phyloP scores from a whole-genome alignment of 2,329 filamentous ascomycete genomes.

The Cordyceps cicadae region DNA sequence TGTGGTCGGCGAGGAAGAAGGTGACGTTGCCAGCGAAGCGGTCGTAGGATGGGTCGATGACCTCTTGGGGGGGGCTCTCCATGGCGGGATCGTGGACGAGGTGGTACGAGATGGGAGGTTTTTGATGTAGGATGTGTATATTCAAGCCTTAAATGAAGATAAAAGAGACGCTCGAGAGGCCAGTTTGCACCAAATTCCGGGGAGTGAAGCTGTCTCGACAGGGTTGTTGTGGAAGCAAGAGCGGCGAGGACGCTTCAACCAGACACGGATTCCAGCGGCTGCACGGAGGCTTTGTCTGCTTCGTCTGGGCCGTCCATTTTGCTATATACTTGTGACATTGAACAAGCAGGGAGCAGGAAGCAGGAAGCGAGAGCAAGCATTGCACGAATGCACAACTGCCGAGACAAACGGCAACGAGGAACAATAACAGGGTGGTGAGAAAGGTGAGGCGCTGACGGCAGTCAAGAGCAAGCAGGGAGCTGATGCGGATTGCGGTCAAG shows the following conservation, averaged over 20 bases:
- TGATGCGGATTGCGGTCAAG: no score
- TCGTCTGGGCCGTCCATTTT: not conserved
- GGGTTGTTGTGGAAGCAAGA: no score
- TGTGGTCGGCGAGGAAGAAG: conserved; percentile 26
- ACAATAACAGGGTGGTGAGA: not conserved
- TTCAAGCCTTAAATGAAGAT: not conserved
- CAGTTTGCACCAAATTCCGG: no score
- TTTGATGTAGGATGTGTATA: not conserved
- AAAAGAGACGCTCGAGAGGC: not conserved
- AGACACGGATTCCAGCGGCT: no score
- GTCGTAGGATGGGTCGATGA: conserved; percentile 21
- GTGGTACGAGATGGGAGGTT: not conserved
- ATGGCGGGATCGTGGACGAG: not conserved
- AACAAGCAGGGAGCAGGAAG: not conserved
- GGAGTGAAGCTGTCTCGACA: no score
- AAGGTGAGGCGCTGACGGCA: not conserved
- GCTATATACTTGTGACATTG: not conserved
- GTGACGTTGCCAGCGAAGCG: conserved; percentile 28
- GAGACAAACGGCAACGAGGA: not conserved
- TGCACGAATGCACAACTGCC: not conserved
- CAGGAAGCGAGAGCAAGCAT: not conserved
- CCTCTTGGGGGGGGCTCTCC: not conserved
- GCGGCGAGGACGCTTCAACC: no score
- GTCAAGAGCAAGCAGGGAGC: no score
- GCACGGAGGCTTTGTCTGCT: no score